phyloP scores from a whole-genome alignment of 495 filamentous ascomycete genomes.

The Penicillium silybi region DNA sequence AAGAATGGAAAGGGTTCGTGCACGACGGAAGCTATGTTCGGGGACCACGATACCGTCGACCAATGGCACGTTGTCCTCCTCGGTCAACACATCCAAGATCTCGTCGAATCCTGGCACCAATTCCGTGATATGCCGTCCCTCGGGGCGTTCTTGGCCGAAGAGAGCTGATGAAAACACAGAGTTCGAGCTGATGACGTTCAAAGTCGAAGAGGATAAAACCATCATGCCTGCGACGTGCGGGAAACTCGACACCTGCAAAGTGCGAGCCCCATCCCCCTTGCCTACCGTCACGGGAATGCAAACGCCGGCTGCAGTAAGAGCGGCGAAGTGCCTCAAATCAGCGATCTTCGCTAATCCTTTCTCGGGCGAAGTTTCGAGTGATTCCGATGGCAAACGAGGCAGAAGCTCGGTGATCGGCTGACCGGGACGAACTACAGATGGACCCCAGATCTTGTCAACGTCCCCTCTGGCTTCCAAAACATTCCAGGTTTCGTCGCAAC shows the following conservation, averaged over 20 bases:
- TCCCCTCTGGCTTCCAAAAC: conserved; percentile 65
- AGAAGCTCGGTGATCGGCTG: conserved; percentile 72
- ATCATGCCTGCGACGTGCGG: conserved; percentile 97
- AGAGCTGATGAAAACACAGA: conserved; percentile 88
- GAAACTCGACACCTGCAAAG: conserved; percentile 83
- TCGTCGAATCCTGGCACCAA: conserved; percentile 86
- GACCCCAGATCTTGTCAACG: conserved; percentile 75
- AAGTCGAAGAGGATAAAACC: conserved; percentile 70
- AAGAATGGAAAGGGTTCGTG: conserved; percentile 74
- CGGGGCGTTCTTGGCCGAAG: conserved; percentile 80
- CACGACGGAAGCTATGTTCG: conserved; percentile 90
- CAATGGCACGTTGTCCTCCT: conserved; percentile 78
- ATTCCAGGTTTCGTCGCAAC: conserved; percentile 67
- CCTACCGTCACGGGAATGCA: conserved; percentile 76
- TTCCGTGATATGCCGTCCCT: conserved; percentile 72
- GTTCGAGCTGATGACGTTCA: conserved; percentile 87
- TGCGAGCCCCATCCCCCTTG: conserved; percentile 58
- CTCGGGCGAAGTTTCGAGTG: conserved; percentile 57
- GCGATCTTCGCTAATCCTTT: conserved; percentile 65
- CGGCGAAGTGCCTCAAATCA: conserved; percentile 74
- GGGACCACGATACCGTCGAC: conserved; percentile 95
- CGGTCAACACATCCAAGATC: conserved; percentile 71
- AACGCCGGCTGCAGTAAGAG: conserved; percentile 64
- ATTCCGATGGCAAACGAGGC: conserved; percentile 73
- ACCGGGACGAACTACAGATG: conserved; percentile 58